Conservation (phyloP, 2,329 filamentous ascomycete species). For the Cylindrodendrum hubeiense region DNA sequence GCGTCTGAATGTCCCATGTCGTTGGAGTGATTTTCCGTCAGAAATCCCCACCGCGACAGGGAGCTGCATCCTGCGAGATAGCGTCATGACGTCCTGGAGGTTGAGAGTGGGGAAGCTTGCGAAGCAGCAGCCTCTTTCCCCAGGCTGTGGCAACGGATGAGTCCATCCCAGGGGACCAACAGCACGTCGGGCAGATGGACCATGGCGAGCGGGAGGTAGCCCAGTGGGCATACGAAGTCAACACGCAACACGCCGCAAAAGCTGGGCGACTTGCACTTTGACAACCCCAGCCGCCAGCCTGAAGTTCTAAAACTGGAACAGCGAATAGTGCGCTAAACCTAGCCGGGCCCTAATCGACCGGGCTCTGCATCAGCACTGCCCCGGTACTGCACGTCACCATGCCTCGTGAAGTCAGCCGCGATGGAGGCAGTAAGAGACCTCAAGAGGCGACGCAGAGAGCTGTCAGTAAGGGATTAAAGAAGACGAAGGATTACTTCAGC, state of each 20-base stretch:
- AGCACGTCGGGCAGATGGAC: background rate
- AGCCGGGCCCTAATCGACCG: conserved; percentile 12
- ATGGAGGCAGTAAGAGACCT: conserved; percentile 3
- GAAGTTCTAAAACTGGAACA: conserved; percentile 29
- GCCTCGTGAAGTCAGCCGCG: conserved; percentile 37
- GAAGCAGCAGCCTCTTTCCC: conserved; percentile 5
- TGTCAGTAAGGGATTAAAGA: conserved; percentile 10
- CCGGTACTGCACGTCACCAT: conserved; percentile 44
- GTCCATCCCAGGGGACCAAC: background rate
- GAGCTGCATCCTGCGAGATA: conserved; percentile 18
- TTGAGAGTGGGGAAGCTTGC: conserved; percentile 25
- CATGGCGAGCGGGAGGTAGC: conserved; percentile 13
- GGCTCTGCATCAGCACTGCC: conserved; percentile 41
- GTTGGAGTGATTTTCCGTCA: background rate
- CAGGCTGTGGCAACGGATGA: background rate
- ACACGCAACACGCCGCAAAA: background rate
- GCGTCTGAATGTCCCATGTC: background rate
- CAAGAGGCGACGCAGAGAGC: background rate
- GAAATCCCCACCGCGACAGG: conserved; percentile 14
- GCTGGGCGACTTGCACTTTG: conserved; percentile 4
- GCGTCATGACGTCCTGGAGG: conserved; percentile 16
- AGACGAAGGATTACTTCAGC: conserved; percentile 20
- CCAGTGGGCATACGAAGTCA: background rate
- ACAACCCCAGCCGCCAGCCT: conserved; percentile 7
- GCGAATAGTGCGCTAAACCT: conserved; percentile 11